Percentiles rank a stretch among this genome's conserved stretches.
Conservation (phyloP, 2,329 filamentous ascomycete genomes). For the Chalaropsis ovoidea region DNA sequence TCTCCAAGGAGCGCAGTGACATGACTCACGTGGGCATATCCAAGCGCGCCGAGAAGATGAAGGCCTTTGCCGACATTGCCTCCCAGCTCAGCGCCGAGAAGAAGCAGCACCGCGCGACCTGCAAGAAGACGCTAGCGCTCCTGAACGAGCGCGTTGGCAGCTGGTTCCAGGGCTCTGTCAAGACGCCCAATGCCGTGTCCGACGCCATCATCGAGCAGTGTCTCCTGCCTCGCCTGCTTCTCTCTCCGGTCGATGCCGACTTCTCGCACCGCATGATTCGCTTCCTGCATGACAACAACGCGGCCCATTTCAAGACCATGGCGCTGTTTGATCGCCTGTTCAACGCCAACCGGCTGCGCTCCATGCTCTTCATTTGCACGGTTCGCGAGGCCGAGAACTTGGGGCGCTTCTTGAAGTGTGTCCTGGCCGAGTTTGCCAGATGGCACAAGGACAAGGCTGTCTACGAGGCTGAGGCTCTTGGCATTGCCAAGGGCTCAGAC, state of each 20-base stretch:
- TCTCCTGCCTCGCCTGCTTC: conserved; percentile 73
- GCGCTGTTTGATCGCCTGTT: conserved; percentile 78
- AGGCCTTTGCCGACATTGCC: conserved; percentile 53
- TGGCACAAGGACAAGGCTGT: conserved; percentile 69
- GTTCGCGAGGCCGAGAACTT: conserved; percentile 85
- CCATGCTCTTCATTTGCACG: conserved; percentile 80
- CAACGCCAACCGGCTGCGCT: conserved; percentile 65
- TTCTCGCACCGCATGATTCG: conserved; percentile 81
- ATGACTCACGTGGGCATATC: conserved; percentile 55
- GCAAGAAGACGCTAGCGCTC: conserved; percentile 41
- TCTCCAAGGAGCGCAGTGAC: conserved; percentile 63
- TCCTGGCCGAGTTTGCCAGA: conserved; percentile 64
- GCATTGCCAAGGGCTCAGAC: conserved; percentile 33
- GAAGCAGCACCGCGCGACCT: conserved; percentile 24
- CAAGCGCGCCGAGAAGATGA: conserved; percentile 60
- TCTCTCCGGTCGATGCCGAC: conserved; percentile 79
- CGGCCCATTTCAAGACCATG: conserved; percentile 77
- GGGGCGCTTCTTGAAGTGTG: conserved; percentile 78
- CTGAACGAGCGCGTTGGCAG: conserved; percentile 63
- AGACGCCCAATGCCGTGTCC: conserved; percentile 52
- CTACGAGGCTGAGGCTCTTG: conserved; percentile 73
- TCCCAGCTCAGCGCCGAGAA: conserved; percentile 26
- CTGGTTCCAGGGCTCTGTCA: conserved; percentile 57
- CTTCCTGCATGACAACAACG: conserved; percentile 73
- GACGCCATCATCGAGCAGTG: conserved; percentile 79